Base-by-base conservation (phyloP, 129 eudicot species). In the Lactuca sativa region DNA sequence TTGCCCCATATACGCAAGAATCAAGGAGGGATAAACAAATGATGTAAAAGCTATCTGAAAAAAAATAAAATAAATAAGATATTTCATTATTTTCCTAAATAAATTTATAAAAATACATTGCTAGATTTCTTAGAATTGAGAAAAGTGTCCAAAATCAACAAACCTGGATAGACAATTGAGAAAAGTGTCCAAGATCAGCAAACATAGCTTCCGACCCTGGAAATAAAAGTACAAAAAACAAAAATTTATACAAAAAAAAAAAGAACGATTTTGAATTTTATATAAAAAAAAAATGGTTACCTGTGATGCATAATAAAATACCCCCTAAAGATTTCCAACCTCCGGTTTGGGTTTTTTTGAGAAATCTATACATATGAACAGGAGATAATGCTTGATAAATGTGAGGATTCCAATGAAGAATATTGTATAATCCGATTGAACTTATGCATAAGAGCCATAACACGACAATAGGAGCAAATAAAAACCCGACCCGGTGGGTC, bases 321-420 rank as follows among this genome's bases (percentile, higher is more conserved):
- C 99, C 99, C 56, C 99, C 99, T 76, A 95, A 79, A 65, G 99
- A 90, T 95, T 87, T 85, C 96, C 97, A 95, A 55, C 99, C 99
- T 62, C 88, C 90, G 34, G 76, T 74, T 79, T 85, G 93, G 3
- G 99, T 95, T 86, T 95, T 95, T 81, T 80, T 88, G 58, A 95
- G 75, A 82, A 95, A 95, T 49, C 65, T 77, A 76, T 87, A 85
- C 88, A 95, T 90, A 76, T 95, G 80, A 62, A 79, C 68, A 6
- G 99, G 99, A 52, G 96, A 95, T 16, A 95, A 74, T 61, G 99
- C 99, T 83, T 62, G 77, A 73, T 95, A 95, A 52, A 95, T 86
- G 48, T 90, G 99, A 41, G 96, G 99, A 68, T 95, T 87, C 99
- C 99, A 95, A 71, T 85, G 82, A 69, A 95, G 41, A 37, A 95